Percentiles rank a stretch among this genome's conserved stretches.
Conservation (phyloP, 805 yeast genomes). For the Alloascoidea africana region DNA sequence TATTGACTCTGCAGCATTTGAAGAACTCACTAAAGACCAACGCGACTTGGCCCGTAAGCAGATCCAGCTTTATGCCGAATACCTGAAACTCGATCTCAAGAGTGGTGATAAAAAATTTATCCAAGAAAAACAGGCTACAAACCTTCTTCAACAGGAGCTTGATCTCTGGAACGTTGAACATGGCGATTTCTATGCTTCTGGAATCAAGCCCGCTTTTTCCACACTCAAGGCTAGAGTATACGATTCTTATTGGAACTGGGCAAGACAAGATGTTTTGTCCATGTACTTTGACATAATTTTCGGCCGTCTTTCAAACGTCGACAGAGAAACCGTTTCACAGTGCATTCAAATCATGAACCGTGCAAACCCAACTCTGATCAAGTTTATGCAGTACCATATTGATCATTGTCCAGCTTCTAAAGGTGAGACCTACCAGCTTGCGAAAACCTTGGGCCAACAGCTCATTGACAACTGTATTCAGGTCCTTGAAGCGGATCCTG, state of each 20-base stretch:
- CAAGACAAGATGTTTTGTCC: constrained; percentile 88
- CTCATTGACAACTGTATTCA: constrained; percentile 92
- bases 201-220: constrained; percentile 82
- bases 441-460: constrained; percentile 81
- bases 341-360: constrained; percentile 97
- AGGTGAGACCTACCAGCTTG: constrained; percentile 88
- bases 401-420: constrained; percentile 73
- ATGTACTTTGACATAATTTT: constrained; percentile 94
- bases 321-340: constrained; percentile 90
- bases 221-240: constrained; percentile 88
- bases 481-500: constrained; percentile 68
- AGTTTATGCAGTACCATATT: constrained; percentile 90
- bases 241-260: constrained; percentile 99
- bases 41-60: constrained; percentile 61
- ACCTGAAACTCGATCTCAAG: constrained; percentile 83
- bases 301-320: constrained; percentile 81
- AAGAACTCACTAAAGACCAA: constrained; percentile 59
- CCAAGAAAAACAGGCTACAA: constrained; percentile 74
- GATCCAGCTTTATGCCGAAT: constrained; percentile 86
- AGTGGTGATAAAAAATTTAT: constrained; percentile 78
- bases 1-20: constrained; percentile 91
- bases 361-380: constrained; percentile 83
- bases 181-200: constrained; percentile 89
- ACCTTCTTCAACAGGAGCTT: constrained; percentile 72
- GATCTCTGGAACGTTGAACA: constrained; percentile 85